Base-by-base conservation (phyloP, 2,329 filamentous ascomycete species). In the Aschersonia sp. region DNA sequence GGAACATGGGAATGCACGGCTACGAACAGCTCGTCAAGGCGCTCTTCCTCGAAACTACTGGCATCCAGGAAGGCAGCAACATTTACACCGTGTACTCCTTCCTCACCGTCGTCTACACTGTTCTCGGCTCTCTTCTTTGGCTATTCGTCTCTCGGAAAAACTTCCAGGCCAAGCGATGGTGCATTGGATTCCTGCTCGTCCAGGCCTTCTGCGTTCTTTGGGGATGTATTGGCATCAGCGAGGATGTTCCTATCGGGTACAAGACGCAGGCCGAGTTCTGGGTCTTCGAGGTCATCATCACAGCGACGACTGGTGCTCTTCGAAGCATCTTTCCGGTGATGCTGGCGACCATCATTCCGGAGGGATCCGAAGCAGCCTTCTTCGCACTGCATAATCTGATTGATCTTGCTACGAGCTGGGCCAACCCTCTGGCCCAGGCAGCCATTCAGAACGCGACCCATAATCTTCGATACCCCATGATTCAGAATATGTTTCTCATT, bases 401-500 rank as follows among this genome's bases (percentile, higher is more conserved):
- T 4, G 53, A 53, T 35, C 50, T 54, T 20, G 51, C 53, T 2
- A 54, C 53, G 3, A 51, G 53, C 1, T 54, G 51, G 53, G 52
- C 53, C 43, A 54, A 53, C 28, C 53, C 53, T 9, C 48, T 54
- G 4, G 51, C 53, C 3, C 51, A 54, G 41, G 53, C 51, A 0
- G 50, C 43, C 3, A 54, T 54, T 5, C 53, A 54, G 42, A 46
- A 54, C 30, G 45, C 38, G 9, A 54, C 51, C 28, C 53, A 54
- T n/a, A 54, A 54, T 31, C 40, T 54, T 30, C 48, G 53, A 0
- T 54, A 53, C 43, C 53, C 53, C 20, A 54, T 54, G 53, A 45
- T 54, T 35, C 53, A 51, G 12, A 52, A 54, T 43, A 41, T 54
- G 7, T 30, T 53, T 9, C 50, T 53, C 9, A 53, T 53, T 47